Evolutionary conservation across 2,329 filamentous ascomycete genomes (phyloP).

Genomic region (Cryphonectria naterciae): DNA sequence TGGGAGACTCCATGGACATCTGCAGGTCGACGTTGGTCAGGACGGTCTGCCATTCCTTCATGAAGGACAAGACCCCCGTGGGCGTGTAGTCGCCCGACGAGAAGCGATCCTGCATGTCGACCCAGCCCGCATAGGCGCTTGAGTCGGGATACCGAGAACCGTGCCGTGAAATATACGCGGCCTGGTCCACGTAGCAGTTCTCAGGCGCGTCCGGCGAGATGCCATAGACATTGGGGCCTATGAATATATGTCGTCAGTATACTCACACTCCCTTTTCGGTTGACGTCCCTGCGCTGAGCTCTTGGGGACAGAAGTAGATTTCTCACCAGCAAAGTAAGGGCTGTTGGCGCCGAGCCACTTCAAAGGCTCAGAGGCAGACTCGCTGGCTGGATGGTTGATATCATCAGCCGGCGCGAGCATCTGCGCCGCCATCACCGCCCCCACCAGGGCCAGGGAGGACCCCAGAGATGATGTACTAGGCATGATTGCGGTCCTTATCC

Average conservation of each 20-base stretch:
- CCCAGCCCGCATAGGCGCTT: slow-evolving; percentile 64
- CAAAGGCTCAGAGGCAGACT: slow-evolving; percentile 29
- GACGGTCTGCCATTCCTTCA: slow-evolving; percentile 61
- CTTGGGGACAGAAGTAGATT: neutral
- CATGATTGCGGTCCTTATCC: slow-evolving; percentile 12
- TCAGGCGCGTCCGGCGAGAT: slow-evolving; percentile 59
- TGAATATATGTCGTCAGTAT: slow-evolving; percentile 19
- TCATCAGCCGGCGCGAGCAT: slow-evolving; percentile 30
- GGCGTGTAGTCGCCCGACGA: slow-evolving; percentile 57
- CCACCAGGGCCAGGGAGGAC: slow-evolving; percentile 25
- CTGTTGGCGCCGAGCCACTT: slow-evolving; percentile 55
- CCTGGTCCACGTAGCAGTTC: slow-evolving; percentile 63
- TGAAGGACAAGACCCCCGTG: slow-evolving; percentile 57
- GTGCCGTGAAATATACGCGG: slow-evolving; percentile 63
- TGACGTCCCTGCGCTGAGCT: neutral
- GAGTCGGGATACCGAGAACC: slow-evolving; percentile 66
- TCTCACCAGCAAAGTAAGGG: slow-evolving; percentile 55
- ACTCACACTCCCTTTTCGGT: neutral
- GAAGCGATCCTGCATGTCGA: slow-evolving; percentile 51
- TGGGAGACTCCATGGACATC: slow-evolving; percentile 62
- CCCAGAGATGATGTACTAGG: slow-evolving; percentile 14
- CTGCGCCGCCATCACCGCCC: slow-evolving; percentile 27
- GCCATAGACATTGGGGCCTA: slow-evolving; percentile 59
- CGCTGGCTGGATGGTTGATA: slow-evolving; percentile 31
- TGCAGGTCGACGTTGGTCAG: slow-evolving; percentile 58